Conservation (phyloP, 495 filamentous ascomycete species). For the Glonium stellatum region DNA sequence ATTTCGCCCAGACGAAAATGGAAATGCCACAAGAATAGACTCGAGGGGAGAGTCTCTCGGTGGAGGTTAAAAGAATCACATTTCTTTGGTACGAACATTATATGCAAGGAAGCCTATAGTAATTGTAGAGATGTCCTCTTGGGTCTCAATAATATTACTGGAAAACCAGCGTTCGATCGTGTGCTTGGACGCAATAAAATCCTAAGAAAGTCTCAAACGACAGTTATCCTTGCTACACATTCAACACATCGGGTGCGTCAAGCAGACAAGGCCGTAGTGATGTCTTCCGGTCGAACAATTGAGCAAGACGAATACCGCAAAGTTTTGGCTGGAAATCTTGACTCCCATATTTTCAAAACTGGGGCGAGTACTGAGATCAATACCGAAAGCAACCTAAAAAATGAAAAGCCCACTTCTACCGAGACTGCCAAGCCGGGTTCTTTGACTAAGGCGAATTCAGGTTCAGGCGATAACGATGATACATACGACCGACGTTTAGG, state of each 20-base stretch:
- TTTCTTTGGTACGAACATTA: constrained; percentile 34
- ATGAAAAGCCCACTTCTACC: no score
- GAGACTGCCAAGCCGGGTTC: no score
- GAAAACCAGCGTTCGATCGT: constrained; percentile 32
- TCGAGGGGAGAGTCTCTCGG: constrained; percentile 17
- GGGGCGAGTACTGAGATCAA: no score
- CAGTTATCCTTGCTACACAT: constrained; percentile 39
- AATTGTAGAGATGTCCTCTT: constrained; percentile 38
- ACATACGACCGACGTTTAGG: not conserved
- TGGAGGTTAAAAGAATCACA: constrained; percentile 25
- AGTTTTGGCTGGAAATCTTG: not conserved
- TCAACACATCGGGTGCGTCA: constrained; percentile 3
- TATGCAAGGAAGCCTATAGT: constrained; percentile 30
- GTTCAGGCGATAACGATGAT: constrained; percentile 11
- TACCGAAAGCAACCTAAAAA: no score
- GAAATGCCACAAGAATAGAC: constrained; percentile 18
- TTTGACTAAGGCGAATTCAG: not conserved
- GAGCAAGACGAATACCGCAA: constrained; percentile 12
- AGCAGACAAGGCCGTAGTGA: constrained; percentile 13
- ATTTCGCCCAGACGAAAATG: constrained; percentile 13
- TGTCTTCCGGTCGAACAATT: constrained; percentile 4
- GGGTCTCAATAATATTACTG: constrained; percentile 36
- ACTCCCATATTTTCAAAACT: constrained; percentile 4
- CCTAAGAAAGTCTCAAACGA: constrained; percentile 30
- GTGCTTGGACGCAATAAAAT: constrained; percentile 38